Base-by-base conservation (phyloP, 1,139 yeast genomes). In the Pichia sp. region DNA sequence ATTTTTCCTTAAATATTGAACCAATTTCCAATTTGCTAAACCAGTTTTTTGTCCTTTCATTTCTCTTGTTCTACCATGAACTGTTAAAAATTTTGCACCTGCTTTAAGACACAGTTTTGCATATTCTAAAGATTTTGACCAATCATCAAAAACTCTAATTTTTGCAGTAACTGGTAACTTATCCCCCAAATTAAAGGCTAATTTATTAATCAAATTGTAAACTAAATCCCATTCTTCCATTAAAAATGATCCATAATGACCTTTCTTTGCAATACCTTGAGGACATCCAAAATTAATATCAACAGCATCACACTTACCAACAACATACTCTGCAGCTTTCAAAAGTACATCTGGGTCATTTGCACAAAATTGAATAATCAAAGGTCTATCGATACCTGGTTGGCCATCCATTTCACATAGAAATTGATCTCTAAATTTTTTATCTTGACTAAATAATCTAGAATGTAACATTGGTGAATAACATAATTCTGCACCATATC, bases 381-480 rank as follows among this genome's bases (percentile, higher is more conserved):
- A 69, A 0, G 97, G 97, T 40, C 96, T 69, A 61, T 90, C 96
- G 4, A 65, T 51, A 4, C 68, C 66, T 6, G 64, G 60, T 53
- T 79, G 79, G 1, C 97, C 97, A 64, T 92, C 97, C 52, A 74
- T 58, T 9, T 75, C 77, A 40, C 80, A 68, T 79, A 94, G 83
- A 83, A 83, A 83, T 49, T 79, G 85, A 31, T 69, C 68, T 40
- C 97, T 72, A 61, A 92, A 92, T 57, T 85, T 84, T 48, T 80
- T 84, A 44, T 83, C 84, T 3, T 86, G 85, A 26, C 95, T 94
- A 67, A 94, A 94, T 35, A 89, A 68, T 43, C 90, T 73, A 4
- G 98, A 96, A 64, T 94, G 97, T 55, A 84, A 77, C 99, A 94
- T 94, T 2, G 99, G 98, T 0, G 98, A 87, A 58, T 90, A 94